Base-by-base conservation (phyloP, 1,284 basidiomycete genomes). In the Cerrena zonata region DNA sequence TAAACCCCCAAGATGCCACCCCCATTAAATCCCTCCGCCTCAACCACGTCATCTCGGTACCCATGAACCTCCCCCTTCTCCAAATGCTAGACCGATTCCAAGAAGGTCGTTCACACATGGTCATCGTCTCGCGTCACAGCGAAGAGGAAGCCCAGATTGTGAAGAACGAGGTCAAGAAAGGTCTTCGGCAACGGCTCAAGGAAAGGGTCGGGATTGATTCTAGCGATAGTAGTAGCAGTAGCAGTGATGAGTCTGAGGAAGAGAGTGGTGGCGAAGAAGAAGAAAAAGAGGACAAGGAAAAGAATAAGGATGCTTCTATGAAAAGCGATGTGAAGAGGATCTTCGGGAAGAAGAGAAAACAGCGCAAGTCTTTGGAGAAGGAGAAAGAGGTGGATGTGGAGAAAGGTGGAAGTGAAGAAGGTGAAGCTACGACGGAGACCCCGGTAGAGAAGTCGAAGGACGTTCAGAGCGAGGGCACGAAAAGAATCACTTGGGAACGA, bases 81-180 rank as follows among this genome's bases (percentile, higher is more conserved):
- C 82, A 86, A 30, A 87, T 94, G 55, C 77, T 95, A 49, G 91
- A 94, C 64, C 86, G 78, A 53, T 94, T 95, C 68, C 92, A 94
- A 65, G 90, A 93, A 63, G 92, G 91, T n/a, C 78, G 89, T 39
- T 89, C 85, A 37, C 92, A 95, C 64, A 92, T 95, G 79, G 92
- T 92, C 30, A 86, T 94, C 57, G 90, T 95, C 56, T 81, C 80
- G 53, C 79, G 86, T 42, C 63, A 71, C 55, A 68, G 67, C 47
- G 53, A 67, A 53, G 65, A 64, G 59, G 61, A 78, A 73, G 82
- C 77, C 15, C 75, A 73, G 45, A 80, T 79, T 49, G 78, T 84
- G 22, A 83, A 86, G 68, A 73, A 82, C 50, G 81, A 76, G 23
- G 80, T 82, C 48, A 88, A 85, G 63, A 75, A 77, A 48, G 80